Conservation (phyloP, 129 eudicot species). For the Apium graveolens region DNA sequence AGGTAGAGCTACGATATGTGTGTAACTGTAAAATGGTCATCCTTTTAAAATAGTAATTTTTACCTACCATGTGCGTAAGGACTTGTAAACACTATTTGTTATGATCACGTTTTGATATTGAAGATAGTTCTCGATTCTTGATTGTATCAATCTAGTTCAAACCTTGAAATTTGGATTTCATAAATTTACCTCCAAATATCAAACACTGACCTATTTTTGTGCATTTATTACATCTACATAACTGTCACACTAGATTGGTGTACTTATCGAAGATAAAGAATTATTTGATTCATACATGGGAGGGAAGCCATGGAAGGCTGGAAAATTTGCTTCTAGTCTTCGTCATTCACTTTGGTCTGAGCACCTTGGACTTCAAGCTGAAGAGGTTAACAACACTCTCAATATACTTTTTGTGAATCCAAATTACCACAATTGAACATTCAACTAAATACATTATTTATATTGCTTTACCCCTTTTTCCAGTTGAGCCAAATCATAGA, state of each 20-base stretch:
- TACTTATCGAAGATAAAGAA: conserved; percentile 91
- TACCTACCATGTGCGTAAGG: neutral
- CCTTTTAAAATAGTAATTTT: neutral
- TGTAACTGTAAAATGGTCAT: neutral
- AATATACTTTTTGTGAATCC: neutral
- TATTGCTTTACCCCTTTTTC: conserved; percentile 18
- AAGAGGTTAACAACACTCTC: conserved; percentile 41
- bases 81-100: neutral
- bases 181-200: neutral
- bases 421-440: neutral
- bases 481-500: conserved; percentile 42
- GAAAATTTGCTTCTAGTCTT: conserved; percentile 84
- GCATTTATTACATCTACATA: neutral
- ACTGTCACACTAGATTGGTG: conserved; percentile 56
- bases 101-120: neutral
- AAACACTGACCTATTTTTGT: neutral
- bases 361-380: conserved; percentile 82
- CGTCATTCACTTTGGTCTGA: conserved; percentile 94
- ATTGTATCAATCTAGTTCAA: neutral
- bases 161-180: neutral
- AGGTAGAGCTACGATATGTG: neutral
- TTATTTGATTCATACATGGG: conserved; percentile 68
- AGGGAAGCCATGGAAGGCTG: conserved; percentile 85
- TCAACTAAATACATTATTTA: conserved; percentile 1
- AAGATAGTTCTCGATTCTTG: neutral